Evolutionary conservation across 164 flowering plant species (phyloP).

Genomic region (Vitis riparia): DNA sequence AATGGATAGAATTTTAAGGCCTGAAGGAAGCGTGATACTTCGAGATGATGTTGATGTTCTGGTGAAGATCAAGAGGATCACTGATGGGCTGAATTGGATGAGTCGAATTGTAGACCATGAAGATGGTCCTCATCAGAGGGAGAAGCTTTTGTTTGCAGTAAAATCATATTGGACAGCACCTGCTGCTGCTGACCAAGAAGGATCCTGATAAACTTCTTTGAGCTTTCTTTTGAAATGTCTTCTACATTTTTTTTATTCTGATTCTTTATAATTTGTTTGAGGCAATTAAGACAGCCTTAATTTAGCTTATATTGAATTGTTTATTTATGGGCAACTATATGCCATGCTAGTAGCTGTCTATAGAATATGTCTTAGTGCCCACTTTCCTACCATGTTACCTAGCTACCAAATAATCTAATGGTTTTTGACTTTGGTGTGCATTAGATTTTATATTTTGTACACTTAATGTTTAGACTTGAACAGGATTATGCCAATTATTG

Average conservation of each 20-base stretch:
- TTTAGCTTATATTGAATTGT: background rate
- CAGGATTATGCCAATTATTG: no score
- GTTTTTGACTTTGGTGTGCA: no score
- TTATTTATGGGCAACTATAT: background rate
- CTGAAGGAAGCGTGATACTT: slow-evolving; percentile 54
- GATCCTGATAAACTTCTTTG: background rate
- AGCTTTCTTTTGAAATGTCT: background rate
- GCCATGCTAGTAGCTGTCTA: background rate
- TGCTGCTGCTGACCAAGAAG: slow-evolving; percentile 9
- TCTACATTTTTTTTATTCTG: background rate
- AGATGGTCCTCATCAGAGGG: slow-evolving; percentile 50
- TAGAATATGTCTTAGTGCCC: no score
- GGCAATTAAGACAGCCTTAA: background rate
- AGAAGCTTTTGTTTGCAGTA: slow-evolving; percentile 54
- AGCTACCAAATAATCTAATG: no score
- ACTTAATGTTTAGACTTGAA: no score
- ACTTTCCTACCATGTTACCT: no score
- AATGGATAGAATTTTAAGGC: slow-evolving; percentile 67
- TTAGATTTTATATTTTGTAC: no score
- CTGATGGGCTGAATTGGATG: slow-evolving; percentile 45
- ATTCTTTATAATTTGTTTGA: background rate
- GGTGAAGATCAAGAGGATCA: slow-evolving; percentile 41
- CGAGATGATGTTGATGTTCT: slow-evolving; percentile 57
- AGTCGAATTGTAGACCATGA: slow-evolving; percentile 56
- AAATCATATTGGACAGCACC: slow-evolving; percentile 57